Base-by-base conservation (phyloP, 2,329 filamentous ascomycete species). In the Nemania abortiva region DNA sequence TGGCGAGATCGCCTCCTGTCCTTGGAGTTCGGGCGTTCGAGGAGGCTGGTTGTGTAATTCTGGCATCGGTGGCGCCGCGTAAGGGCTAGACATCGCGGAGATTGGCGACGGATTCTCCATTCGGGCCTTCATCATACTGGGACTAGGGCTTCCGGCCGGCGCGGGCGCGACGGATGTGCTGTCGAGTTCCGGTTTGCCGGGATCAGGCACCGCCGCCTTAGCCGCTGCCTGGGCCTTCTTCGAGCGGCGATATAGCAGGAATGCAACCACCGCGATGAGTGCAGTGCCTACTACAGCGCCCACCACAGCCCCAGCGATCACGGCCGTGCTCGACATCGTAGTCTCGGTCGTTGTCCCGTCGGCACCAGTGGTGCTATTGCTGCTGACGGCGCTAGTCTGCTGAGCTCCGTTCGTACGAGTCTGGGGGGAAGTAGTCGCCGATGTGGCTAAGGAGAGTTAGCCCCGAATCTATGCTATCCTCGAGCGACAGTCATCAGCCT, bases 181-280 rank as follows among this genome's bases (percentile, higher is more conserved):
- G 52, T 77, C 77, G 22, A 78, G 77, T 54, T 78, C 77, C 4
- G 74, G 70, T 53, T 77, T 78, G 4, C 69, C 70, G 34, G 22
- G 18, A 27, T 66, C 65, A 4, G 60, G 22, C 13, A 29, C n/a
- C 24, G 39, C 47, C 4, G 27, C 13, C 34, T 24, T 11, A 58
- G 63, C 27, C 64, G 63, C 47, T 1, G 49, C 45, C 27, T 60
- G 55, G 6, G 71, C 59, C 62, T 68, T 66, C 49, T 66, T 71
- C 52, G 65, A 66, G 42, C 73, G 71, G 20, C 74, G 71, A 66
- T 75, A 75, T 50, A 83, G 77, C 73, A 84, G 79, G 63, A 84
- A 77, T 27, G 80, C 77, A 0, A 77, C 69, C 0, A 77, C 78
- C 3, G 69, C 75, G 42, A 81, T 66, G 13, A 79, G 47, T 9